A percentile compares a stretch with the other conserved stretches of the same genome.
These are phyloP conservation scores for Aegilops umbellulata DNA, from an alignment of 176 grass and related monocot species.

Conservation along the genomic window DNA sequence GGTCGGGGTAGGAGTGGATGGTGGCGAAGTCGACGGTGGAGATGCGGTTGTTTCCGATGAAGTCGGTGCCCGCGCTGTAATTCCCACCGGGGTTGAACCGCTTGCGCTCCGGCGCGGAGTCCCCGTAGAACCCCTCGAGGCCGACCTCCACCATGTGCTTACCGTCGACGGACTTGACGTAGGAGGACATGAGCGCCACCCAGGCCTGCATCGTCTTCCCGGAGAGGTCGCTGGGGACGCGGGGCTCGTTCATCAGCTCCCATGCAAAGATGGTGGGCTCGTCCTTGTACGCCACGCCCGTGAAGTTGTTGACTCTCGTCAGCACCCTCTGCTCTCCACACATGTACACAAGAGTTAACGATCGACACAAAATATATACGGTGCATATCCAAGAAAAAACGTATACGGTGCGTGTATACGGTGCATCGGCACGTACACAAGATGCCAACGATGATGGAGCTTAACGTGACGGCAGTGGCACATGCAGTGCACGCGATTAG, in stretches of 20 bases:
- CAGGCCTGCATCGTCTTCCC: conserved; percentile 48
- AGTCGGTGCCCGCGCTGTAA: conserved; percentile 76
- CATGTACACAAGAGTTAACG: neutral
- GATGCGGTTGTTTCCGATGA: conserved; percentile 70
- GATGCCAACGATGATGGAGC: neutral
- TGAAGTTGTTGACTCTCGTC: conserved; percentile 66
- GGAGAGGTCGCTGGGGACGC: conserved; percentile 73
- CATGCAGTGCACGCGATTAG: neutral
- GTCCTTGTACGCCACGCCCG: conserved; percentile 68
- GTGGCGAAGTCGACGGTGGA: conserved; percentile 57
- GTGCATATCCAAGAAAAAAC: neutral
- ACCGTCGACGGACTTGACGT: conserved; percentile 73
- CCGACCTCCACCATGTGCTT: conserved; percentile 84
- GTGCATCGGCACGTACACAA: neutral
- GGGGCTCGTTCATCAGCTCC: conserved; percentile 88
- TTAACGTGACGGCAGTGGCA: neutral
- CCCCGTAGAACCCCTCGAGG: conserved; percentile 81
- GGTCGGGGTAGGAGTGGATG: neutral
- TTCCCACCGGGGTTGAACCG: conserved; percentile 39
- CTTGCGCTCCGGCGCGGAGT: conserved; percentile 39
- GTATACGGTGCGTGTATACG: no score
- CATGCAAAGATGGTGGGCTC: conserved; percentile 82
- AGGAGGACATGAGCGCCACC: conserved; percentile 64
- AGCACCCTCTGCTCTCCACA: conserved; percentile 43
- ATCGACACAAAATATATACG: neutral